Evolutionary conservation across 169 alveolate genomes (phyloP), one percentile per base, ranked within the genome.

Genomic region (Perkinsus chesapeaki): DNA sequence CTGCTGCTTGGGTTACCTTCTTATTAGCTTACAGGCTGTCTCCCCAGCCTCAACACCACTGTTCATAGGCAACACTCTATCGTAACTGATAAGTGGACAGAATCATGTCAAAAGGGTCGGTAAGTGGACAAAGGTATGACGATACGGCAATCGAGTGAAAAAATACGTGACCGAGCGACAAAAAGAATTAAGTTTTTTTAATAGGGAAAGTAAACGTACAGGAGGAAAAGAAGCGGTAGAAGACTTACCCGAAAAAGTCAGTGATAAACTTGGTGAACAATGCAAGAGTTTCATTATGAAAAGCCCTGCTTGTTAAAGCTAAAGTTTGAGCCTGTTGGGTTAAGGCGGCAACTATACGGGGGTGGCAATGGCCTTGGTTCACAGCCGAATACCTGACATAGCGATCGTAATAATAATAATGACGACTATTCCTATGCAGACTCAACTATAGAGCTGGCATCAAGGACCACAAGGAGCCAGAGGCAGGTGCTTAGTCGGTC

Each of bases 11-110:
- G 82, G 37, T 7, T 34, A 60, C 94, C 98, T 96, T 92, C 99
- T 97, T 5, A 98, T 98, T 37, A 97, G 92, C 95, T 98, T 98
- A 90, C 97, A 95, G 39, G 99, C 99, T 0, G 98, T 96, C 94
- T 98, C 99, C 39, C 98, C 98, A 9, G 98, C 99, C 92, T 97
- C 99, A 0, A 97, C 98, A 91, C 99, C 99, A 0, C 99, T 96
- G 94, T 97, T 98, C 99, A 98, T 97, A 60, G 98, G 98, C 48
- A 98, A 95, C n/a, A 97, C 97, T 93, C 97, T 97, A 47, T 97
- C 97, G 92, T 96, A 97, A 27, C 82, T 60, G 31, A 60, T 60
- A 16, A 1, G n/a, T n/a, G n/a, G n/a, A n/a, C n/a, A n/a, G 23
- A 16, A 60, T 16, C 82, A 16, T 3, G 27, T 39, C 12, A 39